Conservation (phyloP, 805 yeast genomes). For the Kodamaea nitidulidarum region DNA sequence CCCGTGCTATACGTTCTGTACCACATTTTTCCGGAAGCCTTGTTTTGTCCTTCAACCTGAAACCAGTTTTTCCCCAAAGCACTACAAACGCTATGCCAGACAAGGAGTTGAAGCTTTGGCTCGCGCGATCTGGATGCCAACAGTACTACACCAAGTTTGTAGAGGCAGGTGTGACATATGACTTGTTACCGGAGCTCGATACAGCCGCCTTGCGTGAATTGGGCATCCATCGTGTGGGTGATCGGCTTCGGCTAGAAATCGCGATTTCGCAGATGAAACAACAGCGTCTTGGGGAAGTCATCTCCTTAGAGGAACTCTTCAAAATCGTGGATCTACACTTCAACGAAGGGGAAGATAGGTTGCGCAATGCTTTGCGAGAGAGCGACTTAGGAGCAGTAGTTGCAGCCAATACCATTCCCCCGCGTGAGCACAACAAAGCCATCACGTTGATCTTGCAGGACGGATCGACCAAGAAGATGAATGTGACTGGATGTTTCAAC, state of each 20-base stretch:
- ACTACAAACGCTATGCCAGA: not conserved
- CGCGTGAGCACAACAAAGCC: slow-evolving; percentile 26
- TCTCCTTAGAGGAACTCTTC: slow-evolving; percentile 27
- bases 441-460: slow-evolving; percentile 72
- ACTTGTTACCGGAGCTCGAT: slow-evolving; percentile 59
- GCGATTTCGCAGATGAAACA: slow-evolving; percentile 48
- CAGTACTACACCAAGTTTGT: slow-evolving; percentile 30
- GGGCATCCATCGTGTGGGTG: slow-evolving; percentile 78
- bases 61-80: not conserved
- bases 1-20: no score
- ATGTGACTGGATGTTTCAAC: slow-evolving; percentile 74
- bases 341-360: slow-evolving; percentile 6
- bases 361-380: slow-evolving; percentile 3
- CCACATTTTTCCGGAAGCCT: no score
- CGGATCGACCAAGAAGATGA: slow-evolving; percentile 65
- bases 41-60: no score
- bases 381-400: slow-evolving; percentile 4
- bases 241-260: slow-evolving; percentile 64
- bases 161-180: slow-evolving; percentile 53
- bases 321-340: slow-evolving; percentile 16
- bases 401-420: slow-evolving; percentile 7
- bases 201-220: slow-evolving; percentile 61
- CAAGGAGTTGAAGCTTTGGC: slow-evolving; percentile 34
- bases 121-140: slow-evolving; percentile 31
- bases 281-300: slow-evolving; percentile 20